Percentiles rank a stretch among this genome's conserved stretches.
These are phyloP conservation scores for Podaxis sp. DNA, from an alignment of 768 basidiomycete genomes.

Conservation along the genomic window DNA sequence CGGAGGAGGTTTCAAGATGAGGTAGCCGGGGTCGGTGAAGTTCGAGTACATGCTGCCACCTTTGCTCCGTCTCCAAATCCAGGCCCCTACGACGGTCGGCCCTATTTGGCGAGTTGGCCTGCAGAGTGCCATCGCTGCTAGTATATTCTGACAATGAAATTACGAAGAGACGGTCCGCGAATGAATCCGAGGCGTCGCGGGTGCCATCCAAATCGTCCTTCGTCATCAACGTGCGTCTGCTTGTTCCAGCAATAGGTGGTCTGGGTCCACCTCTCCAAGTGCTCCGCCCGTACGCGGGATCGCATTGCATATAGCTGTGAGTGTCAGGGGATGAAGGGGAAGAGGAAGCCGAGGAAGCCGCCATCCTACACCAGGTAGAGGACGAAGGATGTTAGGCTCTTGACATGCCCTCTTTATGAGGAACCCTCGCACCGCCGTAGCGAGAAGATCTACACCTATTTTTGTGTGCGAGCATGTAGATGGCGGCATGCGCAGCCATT, in stretches of 20 bases:
- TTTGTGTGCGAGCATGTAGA: constrained; percentile 2
- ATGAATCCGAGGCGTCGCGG: not conserved
- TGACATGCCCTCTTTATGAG: not conserved
- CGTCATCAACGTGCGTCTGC: not conserved
- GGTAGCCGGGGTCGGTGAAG: not conserved
- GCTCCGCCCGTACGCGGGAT: not conserved
- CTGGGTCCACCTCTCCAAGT: constrained; percentile 13
- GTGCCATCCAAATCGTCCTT: constrained; percentile 8
- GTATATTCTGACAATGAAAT: not conserved
- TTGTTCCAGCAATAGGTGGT: not conserved
- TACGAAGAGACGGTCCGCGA: not conserved
- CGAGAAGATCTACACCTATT: not conserved
- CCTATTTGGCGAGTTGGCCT: not conserved
- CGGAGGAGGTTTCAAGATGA: not conserved
- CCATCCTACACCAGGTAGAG: constrained; percentile 8
- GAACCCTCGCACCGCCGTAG: not conserved
- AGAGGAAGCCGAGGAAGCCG: not conserved
- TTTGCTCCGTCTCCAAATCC: constrained; percentile 9
- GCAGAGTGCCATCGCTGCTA: not conserved
- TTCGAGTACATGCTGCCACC: constrained; percentile 4
- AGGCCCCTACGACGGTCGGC: constrained; percentile 4
- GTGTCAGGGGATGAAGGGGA: not conserved
- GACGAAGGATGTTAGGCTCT: not conserved
- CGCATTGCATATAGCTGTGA: not conserved
- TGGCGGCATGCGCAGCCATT: constrained; percentile 9